Evolutionary conservation across 345 rosid genomes (phyloP).

Genomic region (Alliaria petiolata): DNA sequence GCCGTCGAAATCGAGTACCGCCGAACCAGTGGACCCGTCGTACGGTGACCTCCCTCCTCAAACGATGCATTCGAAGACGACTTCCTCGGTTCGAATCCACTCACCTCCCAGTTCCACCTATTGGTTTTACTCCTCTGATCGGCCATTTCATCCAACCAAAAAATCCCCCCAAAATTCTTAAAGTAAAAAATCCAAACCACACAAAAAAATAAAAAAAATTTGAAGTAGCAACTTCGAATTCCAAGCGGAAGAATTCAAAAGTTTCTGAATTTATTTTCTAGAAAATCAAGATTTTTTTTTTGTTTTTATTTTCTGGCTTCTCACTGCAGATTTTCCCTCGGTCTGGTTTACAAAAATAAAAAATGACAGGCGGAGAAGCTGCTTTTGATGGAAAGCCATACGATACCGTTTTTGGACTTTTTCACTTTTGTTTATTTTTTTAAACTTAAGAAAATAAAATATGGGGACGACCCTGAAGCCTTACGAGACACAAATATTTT

Average conservation of each 20-base stretch:
- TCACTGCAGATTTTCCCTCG: constrained; percentile 15
- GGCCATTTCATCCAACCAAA: constrained; percentile 41
- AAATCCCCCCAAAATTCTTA: neutral
- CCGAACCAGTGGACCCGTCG: constrained; percentile 44
- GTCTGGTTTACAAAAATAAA: constrained; percentile 4
- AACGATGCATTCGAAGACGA: constrained; percentile 37
- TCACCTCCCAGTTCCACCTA: constrained; percentile 98
- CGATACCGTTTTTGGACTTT: constrained; percentile 34
- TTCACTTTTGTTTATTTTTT: neutral
- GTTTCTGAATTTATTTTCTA: neutral
- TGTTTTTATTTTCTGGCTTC: neutral
- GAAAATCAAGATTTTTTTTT: neutral
- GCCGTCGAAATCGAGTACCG: constrained; percentile 70
- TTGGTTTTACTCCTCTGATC: constrained; percentile 54
- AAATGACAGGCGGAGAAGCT: constrained; percentile 24
- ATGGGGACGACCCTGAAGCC: constrained; percentile 6
- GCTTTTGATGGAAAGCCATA: neutral
- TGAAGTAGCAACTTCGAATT: neutral
- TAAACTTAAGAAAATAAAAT: neutral
- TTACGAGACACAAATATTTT: constrained; percentile 32
- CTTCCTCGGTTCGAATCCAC: constrained; percentile 85
- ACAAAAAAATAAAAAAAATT: neutral
- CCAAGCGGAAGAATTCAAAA: neutral
- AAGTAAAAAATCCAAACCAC: neutral
- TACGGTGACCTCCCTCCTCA: constrained; percentile 39